Evolutionary conservation across 2,329 filamentous ascomycete species (phyloP).

Genomic region (Lachnellula willkommii): DNA sequence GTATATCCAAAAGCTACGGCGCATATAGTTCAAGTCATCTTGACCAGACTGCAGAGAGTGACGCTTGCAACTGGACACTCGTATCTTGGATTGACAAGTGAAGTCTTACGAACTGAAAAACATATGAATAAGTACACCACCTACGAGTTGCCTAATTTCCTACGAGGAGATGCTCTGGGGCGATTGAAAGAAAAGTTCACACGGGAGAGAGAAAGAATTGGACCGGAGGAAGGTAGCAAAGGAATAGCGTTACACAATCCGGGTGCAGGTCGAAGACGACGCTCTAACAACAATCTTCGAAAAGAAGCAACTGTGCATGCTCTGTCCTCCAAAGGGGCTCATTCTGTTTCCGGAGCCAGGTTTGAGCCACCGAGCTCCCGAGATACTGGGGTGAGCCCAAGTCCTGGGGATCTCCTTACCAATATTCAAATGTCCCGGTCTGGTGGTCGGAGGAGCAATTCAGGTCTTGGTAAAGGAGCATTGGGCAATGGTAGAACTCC

Average conservation of each 20-base stretch:
- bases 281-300: conserved; percentile 68
- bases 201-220: conserved; percentile 75
- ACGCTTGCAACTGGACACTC: conserved; percentile 92
- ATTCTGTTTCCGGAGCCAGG: conserved; percentile 21
- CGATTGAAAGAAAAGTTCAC: conserved; percentile 90
- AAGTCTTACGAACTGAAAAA: conserved; percentile 88
- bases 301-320: conserved; percentile 76
- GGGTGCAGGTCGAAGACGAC: conserved; percentile 56
- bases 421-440: conserved; percentile 68
- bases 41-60: conserved; percentile 89
- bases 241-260: conserved; percentile 93
- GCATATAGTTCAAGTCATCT: conserved; percentile 95
- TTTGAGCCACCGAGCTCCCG: conserved; percentile 33
- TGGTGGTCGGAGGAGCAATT: conserved; percentile 40
- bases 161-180: conserved; percentile 76
- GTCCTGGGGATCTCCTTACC: conserved; percentile 73
- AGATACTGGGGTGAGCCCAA: conserved; percentile 41
- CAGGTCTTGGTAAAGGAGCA: conserved; percentile 11
- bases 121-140: conserved; percentile 90
- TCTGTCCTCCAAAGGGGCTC: conserved; percentile 18
- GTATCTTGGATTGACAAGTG: conserved; percentile 85
- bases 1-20: conserved; percentile 95
- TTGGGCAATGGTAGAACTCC: conserved; percentile 27
- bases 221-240: conserved; percentile 76
- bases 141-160: conserved; percentile 84